phyloP scores from a whole-genome alignment of 2,329 filamentous ascomycete species.

The Hypoxylon sp. region DNA sequence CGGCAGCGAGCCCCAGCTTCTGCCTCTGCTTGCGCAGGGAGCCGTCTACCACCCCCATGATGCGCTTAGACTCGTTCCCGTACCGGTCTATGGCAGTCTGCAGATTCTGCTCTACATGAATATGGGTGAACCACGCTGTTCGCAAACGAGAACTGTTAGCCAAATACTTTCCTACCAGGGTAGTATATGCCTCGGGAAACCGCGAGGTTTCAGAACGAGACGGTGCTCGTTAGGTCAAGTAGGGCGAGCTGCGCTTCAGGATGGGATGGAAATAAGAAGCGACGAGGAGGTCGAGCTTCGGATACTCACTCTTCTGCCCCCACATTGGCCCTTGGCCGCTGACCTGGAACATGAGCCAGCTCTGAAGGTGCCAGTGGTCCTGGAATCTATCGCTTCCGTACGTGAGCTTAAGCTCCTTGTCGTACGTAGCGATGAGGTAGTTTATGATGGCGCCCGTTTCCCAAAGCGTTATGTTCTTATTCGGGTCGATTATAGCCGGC shows the following conservation, averaged over 20 bases:
- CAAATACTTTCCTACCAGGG: neutral
- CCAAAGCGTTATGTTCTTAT: conserved; percentile 63
- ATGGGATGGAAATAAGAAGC: neutral
- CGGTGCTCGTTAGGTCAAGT: neutral
- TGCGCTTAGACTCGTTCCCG: conserved; percentile 46
- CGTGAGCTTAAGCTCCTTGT: conserved; percentile 59
- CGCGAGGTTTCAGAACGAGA: too few relatives aligned
- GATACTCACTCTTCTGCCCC: conserved; percentile 52
- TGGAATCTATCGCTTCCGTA: conserved; percentile 56
- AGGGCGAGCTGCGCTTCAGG: neutral
- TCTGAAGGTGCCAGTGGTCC: conserved; percentile 58
- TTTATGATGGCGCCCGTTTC: conserved; percentile 66
- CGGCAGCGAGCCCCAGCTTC: conserved; percentile 10
- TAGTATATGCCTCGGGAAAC: neutral
- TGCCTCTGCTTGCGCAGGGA: conserved; percentile 29
- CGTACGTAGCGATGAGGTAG: conserved; percentile 63
- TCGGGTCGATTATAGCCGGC: conserved; percentile 57
- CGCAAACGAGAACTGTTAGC: conserved; percentile 7
- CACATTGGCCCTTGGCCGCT: conserved; percentile 62
- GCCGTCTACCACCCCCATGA: conserved; percentile 38
- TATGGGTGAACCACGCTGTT: conserved; percentile 54
- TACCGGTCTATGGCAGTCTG: conserved; percentile 50
- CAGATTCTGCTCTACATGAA: conserved; percentile 54
- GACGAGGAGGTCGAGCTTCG: neutral
- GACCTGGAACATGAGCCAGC: conserved; percentile 60